A percentile compares a stretch with the other conserved stretches of the same genome.
These are phyloP conservation scores for Aspergillus nanangensis DNA, from an alignment of 495 filamentous ascomycete genomes.

Conservation along the genomic window DNA sequence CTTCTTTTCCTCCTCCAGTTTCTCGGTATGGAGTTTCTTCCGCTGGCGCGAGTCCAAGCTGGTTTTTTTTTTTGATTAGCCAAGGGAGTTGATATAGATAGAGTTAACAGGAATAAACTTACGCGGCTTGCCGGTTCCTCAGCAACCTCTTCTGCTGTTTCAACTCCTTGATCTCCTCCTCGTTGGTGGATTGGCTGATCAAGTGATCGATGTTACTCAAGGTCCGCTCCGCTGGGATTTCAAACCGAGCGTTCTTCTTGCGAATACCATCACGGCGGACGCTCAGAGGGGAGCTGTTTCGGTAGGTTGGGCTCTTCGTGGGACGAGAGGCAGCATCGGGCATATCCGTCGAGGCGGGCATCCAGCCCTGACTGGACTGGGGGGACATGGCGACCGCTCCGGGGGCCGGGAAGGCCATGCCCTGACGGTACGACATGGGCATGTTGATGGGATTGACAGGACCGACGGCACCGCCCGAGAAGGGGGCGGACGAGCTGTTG, in stretches of 20 bases:
- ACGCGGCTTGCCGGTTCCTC: conserved; percentile 95
- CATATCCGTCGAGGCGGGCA: conserved; percentile 51
- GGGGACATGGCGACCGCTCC: conserved; percentile 54
- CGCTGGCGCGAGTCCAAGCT: conserved; percentile 95
- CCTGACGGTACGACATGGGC: conserved; percentile 39
- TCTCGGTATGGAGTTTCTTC: conserved; percentile 98
- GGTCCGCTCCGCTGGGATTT: conserved; percentile 91
- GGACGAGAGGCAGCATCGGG: conserved; percentile 58
- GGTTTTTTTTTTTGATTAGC: no score
- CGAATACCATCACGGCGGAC: conserved; percentile 85
- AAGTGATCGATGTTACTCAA: conserved; percentile 92
- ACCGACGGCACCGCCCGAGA: conserved; percentile 48
- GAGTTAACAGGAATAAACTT: conserved; percentile 37
- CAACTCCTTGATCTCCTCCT: conserved; percentile 93
- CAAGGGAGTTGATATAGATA: no score
- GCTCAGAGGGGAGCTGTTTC: conserved; percentile 72
- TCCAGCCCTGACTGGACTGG: conserved; percentile 60
- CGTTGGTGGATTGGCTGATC: conserved; percentile 82
- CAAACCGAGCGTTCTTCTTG: conserved; percentile 99
- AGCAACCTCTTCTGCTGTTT: conserved; percentile 97
- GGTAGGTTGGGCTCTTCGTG: conserved; percentile 73
- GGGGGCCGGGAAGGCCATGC: conserved; percentile 35
- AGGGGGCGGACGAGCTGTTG: conserved; percentile 50
- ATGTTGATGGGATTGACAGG: conserved; percentile 43
- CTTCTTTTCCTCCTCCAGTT: conserved; percentile 96